Conservation (phyloP, 208 protist genomes). For the Wallacemonas sp. region DNA sequence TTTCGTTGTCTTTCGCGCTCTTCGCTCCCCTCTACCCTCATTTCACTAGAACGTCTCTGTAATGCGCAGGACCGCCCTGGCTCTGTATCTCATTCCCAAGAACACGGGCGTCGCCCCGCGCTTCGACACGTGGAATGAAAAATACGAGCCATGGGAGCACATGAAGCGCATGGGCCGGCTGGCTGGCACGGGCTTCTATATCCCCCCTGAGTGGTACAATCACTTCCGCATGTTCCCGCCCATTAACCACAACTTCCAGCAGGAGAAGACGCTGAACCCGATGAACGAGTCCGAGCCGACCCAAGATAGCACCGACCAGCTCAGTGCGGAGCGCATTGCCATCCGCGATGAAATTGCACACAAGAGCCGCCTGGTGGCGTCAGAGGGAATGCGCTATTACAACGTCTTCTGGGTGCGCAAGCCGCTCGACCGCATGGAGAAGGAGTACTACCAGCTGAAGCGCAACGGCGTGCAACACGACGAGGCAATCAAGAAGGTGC, state of each 20-base stretch:
- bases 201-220: constrained; percentile 91
- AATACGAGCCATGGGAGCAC: constrained; percentile 91
- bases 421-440: constrained; percentile 91
- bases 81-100: constrained; percentile 80
- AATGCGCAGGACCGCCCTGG: constrained; percentile 42
- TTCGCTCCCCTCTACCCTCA: neutral
- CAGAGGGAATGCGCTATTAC: constrained; percentile 92
- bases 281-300: constrained; percentile 76
- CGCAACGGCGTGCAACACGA: constrained; percentile 69
- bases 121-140: constrained; percentile 89
- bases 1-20: no score
- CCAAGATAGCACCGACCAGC: constrained; percentile 60
- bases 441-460: constrained; percentile 83
- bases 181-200: constrained; percentile 91
- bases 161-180: constrained; percentile 89
- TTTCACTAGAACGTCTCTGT: neutral
- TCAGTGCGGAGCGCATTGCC: constrained; percentile 62
- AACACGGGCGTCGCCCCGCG: constrained; percentile 87
- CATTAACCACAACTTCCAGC: constrained; percentile 87
- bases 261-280: constrained; percentile 91
- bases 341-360: constrained; percentile 81
- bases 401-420: constrained; percentile 93
- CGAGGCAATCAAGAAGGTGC: constrained; percentile 75
- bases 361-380: constrained; percentile 82
- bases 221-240: constrained; percentile 94